These are phyloP conservation scores for Suillus bovinus DNA, from an alignment of 768 basidiomycete genomes.

Conservation along the genomic window DNA sequence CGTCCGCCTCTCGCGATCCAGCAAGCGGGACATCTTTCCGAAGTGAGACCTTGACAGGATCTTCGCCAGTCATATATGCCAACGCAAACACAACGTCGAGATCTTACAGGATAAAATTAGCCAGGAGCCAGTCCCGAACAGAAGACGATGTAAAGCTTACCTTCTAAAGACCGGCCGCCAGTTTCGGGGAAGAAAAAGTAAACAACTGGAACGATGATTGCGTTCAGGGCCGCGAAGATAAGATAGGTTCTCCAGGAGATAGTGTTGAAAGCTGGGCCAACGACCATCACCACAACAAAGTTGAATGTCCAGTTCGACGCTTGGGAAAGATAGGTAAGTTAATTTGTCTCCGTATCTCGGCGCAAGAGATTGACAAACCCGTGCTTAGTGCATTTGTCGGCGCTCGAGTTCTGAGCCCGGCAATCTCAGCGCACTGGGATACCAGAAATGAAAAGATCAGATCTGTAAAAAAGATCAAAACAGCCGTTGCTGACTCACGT, in stretches of 20 bases:
- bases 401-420: constrained; percentile 29
- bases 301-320: constrained; percentile 17
- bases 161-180: constrained; percentile 14
- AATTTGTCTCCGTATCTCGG: neutral
- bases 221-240: constrained; percentile 13
- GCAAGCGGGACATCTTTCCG: constrained; percentile 35
- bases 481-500: constrained; percentile 10
- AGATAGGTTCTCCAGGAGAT: constrained; percentile 16
- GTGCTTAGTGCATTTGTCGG: constrained; percentile 34
- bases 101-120: constrained; percentile 22
- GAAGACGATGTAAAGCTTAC: neutral
- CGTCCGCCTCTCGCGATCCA: constrained; percentile 36
- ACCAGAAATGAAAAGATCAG: neutral
- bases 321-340: constrained; percentile 1
- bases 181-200: constrained; percentile 18
- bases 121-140: neutral
- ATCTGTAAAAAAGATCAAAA: constrained; percentile 2
- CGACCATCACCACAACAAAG: constrained; percentile 17
- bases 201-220: constrained; percentile 9
- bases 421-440: constrained; percentile 31
- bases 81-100: constrained; percentile 36
- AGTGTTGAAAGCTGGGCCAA: constrained; percentile 15
- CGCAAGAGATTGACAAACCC: constrained; percentile 5
- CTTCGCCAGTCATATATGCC: constrained; percentile 34
- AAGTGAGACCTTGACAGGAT: constrained; percentile 35